A percentile compares a stretch with the other conserved stretches of the same genome.
These are phyloP conservation scores for Polytrichum commune DNA, from an alignment of 225 moss, liverwort and hornwort genomes.

Conservation along the genomic window DNA sequence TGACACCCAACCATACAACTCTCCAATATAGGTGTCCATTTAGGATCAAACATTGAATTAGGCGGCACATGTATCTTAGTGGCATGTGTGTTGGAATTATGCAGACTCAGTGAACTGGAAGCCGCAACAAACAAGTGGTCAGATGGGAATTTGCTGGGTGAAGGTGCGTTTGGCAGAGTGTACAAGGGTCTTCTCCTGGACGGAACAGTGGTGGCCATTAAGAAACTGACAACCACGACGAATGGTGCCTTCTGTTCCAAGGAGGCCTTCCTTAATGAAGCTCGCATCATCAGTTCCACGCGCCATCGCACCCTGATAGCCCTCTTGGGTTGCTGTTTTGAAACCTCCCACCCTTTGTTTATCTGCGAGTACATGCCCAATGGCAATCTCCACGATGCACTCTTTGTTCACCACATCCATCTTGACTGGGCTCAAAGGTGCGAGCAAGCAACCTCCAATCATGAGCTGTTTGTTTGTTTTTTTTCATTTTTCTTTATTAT, in stretches of 20 bases:
- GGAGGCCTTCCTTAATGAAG: slow-evolving; percentile 44
- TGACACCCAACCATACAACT: too few relatives aligned
- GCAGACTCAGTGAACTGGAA: slow-evolving; percentile 30
- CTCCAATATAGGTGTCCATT: too few relatives aligned
- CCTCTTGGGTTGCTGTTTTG: slow-evolving; percentile 57
- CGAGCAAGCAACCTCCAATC: too few relatives aligned
- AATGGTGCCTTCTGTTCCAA: slow-evolving; percentile 24
- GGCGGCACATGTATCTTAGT: too few relatives aligned
- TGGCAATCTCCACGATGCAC: slow-evolving; percentile 62
- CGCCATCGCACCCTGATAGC: slow-evolving; percentile 48
- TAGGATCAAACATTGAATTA: too few relatives aligned
- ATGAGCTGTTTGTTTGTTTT: too few relatives aligned
- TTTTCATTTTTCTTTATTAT: too few relatives aligned
- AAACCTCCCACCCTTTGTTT: slow-evolving; percentile 48
- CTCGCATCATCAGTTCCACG: slow-evolving; percentile 42
- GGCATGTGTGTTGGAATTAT: not conserved
- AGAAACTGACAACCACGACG: slow-evolving; percentile 2
- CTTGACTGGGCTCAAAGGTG: slow-evolving; percentile 26
- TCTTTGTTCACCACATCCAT: slow-evolving; percentile 18
- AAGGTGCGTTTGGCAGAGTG: slow-evolving; percentile 54
- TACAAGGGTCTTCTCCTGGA: slow-evolving; percentile 32
- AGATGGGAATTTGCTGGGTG: slow-evolving; percentile 23
- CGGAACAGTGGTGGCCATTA: slow-evolving; percentile 20
- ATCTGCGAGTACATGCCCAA: slow-evolving; percentile 63
- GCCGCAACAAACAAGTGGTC: slow-evolving; percentile 47